phyloP scores from a whole-genome alignment of 169 alveolate genomes.

The Plasmodium reichenowi region DNA sequence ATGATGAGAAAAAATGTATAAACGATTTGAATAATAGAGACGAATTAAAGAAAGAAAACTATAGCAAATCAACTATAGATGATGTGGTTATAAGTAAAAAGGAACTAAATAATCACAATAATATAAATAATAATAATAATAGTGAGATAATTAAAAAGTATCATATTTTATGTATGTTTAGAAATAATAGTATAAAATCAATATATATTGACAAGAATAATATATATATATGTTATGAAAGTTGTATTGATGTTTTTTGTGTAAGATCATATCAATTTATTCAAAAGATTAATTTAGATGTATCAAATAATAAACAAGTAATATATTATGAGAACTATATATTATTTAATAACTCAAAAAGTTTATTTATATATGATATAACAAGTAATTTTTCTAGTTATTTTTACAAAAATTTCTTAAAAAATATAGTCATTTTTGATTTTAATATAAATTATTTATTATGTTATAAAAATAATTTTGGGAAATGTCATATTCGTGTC shows the following conservation, averaged over 20 bases:
- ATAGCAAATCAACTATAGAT: neutral
- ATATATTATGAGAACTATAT: slow-evolving; percentile 52
- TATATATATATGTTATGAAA: slow-evolving; percentile 58
- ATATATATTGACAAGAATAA: slow-evolving; percentile 53
- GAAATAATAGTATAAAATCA: slow-evolving; percentile 69
- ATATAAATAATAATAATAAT: slow-evolving; percentile 1
- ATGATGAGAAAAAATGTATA: slow-evolving; percentile 5
- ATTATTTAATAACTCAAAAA: slow-evolving; percentile 75
- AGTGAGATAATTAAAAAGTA: slow-evolving; percentile 42
- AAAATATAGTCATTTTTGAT: slow-evolving; percentile 73
- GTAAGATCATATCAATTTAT: slow-evolving; percentile 57
- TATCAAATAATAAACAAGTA: slow-evolving; percentile 59
- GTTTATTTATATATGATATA: slow-evolving; percentile 70
- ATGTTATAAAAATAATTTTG: slow-evolving; percentile 74
- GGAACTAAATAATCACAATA: neutral
- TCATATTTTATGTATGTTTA: slow-evolving; percentile 66
- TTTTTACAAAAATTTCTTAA: slow-evolving; percentile 76
- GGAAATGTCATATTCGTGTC: slow-evolving; percentile 77
- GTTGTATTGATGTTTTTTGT: slow-evolving; percentile 68
- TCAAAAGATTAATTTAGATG: slow-evolving; percentile 41
- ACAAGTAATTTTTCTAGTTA: slow-evolving; percentile 65
- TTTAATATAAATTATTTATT: slow-evolving; percentile 69
- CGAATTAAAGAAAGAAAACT: neutral
- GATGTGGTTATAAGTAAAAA: slow-evolving; percentile 9
- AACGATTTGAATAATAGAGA: slow-evolving; percentile 3